Evolutionary conservation across 2,329 filamentous ascomycete species (phyloP).

Genomic region (Gliomastix tumulicola): DNA sequence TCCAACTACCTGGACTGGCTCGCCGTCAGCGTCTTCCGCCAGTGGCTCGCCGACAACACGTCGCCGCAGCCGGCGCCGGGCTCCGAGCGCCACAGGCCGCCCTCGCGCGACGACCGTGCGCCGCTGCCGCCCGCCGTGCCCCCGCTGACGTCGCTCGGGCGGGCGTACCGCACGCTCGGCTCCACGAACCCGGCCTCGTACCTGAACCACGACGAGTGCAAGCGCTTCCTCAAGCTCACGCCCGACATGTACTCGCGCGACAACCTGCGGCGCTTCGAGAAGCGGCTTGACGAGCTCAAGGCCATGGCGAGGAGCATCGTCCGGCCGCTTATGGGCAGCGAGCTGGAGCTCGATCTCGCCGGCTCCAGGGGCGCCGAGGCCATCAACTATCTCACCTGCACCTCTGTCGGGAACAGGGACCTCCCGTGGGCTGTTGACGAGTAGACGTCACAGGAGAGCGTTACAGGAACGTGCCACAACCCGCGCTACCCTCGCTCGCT

Average conservation of each 20-base stretch:
- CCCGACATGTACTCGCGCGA: constrained; percentile 81
- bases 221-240: constrained; percentile 78
- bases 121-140: constrained; percentile 28
- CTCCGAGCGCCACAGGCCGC: constrained; percentile 10
- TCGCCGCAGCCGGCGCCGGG: constrained; percentile 51
- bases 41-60: constrained; percentile 90
- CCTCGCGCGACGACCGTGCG: constrained; percentile 20
- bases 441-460: no score
- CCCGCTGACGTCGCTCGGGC: constrained; percentile 55
- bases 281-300: constrained; percentile 83
- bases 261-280: constrained; percentile 79
- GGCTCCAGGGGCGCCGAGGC: constrained; percentile 31
- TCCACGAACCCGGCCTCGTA: constrained; percentile 53
- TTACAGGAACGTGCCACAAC: no score
- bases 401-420: constrained; percentile 38
- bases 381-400: constrained; percentile 45
- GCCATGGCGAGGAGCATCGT: constrained; percentile 75
- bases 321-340: constrained; percentile 77
- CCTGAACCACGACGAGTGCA: constrained; percentile 79
- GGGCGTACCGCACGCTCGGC: constrained; percentile 73
- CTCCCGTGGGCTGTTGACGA: constrained; percentile 40
- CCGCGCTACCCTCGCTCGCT: no score
- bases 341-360: constrained; percentile 68
- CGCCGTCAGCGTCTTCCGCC: constrained; percentile 77
- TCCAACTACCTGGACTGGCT: constrained; percentile 88